Percentiles rank a stretch among this genome's conserved stretches.
These are phyloP conservation scores for Tetracentron sinense DNA, from an alignment of 164 flowering plant species.

Conservation along the genomic window DNA sequence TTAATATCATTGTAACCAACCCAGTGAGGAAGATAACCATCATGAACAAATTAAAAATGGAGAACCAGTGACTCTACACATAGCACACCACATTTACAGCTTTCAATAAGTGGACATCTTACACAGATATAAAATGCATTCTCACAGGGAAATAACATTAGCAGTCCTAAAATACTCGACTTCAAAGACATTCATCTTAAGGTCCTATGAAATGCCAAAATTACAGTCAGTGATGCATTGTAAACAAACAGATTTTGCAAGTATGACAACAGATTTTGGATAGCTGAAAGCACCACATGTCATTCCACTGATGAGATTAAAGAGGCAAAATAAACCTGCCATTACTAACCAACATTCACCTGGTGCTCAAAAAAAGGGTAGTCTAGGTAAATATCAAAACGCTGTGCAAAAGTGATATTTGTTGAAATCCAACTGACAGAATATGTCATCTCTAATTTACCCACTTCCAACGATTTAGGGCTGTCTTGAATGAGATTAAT, in stretches of 20 bases:
- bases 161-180: too few species aligned
- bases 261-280: too few species aligned
- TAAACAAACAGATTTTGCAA: too few species aligned
- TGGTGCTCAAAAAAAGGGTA: conserved; percentile 99
- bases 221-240: not conserved
- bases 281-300: not conserved
- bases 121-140: too few species aligned
- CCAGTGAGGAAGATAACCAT: conserved; percentile 99
- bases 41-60: conserved; percentile 98
- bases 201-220: too few species aligned
- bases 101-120: not conserved
- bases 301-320: not conserved
- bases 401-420: conserved; percentile 71
- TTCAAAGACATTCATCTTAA: too few species aligned
- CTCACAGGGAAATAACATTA: not conserved
- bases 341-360: conserved; percentile 36
- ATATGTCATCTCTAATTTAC: conserved; percentile 82
- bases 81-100: conserved; percentile 9
- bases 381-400: conserved; percentile 98
- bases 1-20: conserved; percentile 94
- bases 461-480: conserved; percentile 75
- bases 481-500: conserved; percentile 83
- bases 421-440: conserved; percentile 80
- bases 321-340: not conserved
- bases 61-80: conserved; percentile 95